Base-by-base conservation (phyloP, 208 protist genomes). In the Trypanosoma brucei region DNA sequence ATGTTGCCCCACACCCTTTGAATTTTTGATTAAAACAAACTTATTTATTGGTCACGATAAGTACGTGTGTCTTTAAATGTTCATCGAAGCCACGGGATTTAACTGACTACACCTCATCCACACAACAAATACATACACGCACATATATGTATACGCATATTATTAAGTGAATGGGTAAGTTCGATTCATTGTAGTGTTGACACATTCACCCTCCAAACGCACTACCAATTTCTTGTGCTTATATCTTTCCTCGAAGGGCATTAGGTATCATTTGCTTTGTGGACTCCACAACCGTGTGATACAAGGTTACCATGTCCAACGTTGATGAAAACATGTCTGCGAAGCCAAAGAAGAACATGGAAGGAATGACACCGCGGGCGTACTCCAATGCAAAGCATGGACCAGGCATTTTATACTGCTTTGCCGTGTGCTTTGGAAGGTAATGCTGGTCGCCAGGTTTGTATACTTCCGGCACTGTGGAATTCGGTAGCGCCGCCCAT, bases 331-430 rank as follows among this genome's bases (percentile, higher is more conserved):
- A 63, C 48, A 80, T 64, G 68, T 97, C 88, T 5, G 84, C 72
- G 65, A 95, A 83, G n/a, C 87, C 93, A 62, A 97, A 96, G 62
- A 94, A 83, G 44, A 97, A 69, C 89, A 96, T 96, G 13, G 84
- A 88, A n/a, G 76, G 72, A 56, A 96, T 96, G 72, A 88, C 89
- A 48, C 90, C 90, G 39, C 89, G 86, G 11, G 90, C 88, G 72
- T 96, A 96, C 79, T 96, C 91, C 53, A 97, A 88, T 0, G 88
- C 93, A 75, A 76, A 97, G 77, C 90, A 96, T 60, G 88, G 69
- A 7, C 81, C 84, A n/a, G 85, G 87, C 86, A 96, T 97, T 66
- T 81, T 77, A 76, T 95, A 95, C 76, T 95, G 87, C 76, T 90
- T 95, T 42, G 86, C 85, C 0, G 61, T 68, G 31, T 68, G 60